These are phyloP conservation scores for Pichia deserticola DNA, from an alignment of 805 yeast genomes.

Conservation along the genomic window DNA sequence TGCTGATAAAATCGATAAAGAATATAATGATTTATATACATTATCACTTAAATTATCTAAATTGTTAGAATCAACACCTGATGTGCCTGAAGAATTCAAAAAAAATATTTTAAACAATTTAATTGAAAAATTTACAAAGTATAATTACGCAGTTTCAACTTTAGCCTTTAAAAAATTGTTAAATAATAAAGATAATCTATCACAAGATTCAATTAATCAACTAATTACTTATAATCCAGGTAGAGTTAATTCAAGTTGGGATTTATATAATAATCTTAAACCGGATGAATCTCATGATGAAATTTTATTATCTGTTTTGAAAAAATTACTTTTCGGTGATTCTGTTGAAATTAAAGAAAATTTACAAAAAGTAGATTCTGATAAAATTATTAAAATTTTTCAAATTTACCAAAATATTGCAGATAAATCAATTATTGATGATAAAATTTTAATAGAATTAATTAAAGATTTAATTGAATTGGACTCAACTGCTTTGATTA, in stretches of 20 bases:
- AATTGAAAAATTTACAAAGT: conserved; percentile 19
- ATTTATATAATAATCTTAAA: conserved; percentile 17
- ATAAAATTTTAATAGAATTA: conserved; percentile 7
- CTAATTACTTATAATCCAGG: conserved; percentile 31
- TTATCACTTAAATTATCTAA: conserved; percentile 9
- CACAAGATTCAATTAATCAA: conserved; percentile 16
- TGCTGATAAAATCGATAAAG: neutral
- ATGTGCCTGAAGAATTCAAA: conserved; percentile 11
- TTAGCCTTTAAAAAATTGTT: conserved; percentile 11
- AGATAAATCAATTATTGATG: conserved; percentile 12
- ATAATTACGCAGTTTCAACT: conserved; percentile 22
- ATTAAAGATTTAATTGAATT: conserved; percentile 15
- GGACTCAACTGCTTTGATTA: conserved; percentile 14
- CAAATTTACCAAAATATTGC: conserved; percentile 10
- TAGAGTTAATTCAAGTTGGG: conserved; percentile 29
- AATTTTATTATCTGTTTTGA: conserved; percentile 12
- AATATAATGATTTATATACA: conserved; percentile 11
- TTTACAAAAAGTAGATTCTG: conserved; percentile 10
- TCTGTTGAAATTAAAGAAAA: conserved; percentile 18
- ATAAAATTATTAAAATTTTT: conserved; percentile 11
- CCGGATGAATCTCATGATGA: conserved; percentile 8
- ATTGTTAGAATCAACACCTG: conserved; percentile 7
- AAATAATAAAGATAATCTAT: conserved; percentile 4
- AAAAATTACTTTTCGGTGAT: conserved; percentile 20
- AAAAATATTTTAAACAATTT: conserved; percentile 17